phyloP scores from a whole-genome alignment of 208 protist species.

The Acanthamoeba royreba region DNA sequence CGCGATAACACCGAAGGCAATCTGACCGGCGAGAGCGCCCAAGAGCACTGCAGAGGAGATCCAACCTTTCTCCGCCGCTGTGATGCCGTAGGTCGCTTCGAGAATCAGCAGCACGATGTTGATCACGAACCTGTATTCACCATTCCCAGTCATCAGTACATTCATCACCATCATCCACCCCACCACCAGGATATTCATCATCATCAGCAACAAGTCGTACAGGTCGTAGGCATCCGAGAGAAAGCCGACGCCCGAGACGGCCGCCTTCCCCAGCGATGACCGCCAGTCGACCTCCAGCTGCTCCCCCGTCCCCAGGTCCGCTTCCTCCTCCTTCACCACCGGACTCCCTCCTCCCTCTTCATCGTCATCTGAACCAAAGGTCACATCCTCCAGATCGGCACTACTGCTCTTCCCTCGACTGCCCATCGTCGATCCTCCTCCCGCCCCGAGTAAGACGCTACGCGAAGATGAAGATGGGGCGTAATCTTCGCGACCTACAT shows the following conservation, averaged over 20 bases:
- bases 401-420: too few species aligned
- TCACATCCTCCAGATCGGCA: too few species aligned
- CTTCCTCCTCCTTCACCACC: too few species aligned
- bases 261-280: background rate
- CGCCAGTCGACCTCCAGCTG: background rate
- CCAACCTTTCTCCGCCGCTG: background rate
- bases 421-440: too few species aligned
- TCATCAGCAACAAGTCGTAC: background rate
- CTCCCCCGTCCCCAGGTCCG: too few species aligned
- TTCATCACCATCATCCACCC: background rate
- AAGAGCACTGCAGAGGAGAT: constrained; percentile 46
- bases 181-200: too few species aligned
- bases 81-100: background rate
- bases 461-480: too few species aligned
- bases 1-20: constrained; percentile 69
- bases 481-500: too few species aligned
- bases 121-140: constrained; percentile 50
- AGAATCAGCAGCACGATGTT: constrained; percentile 57
- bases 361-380: too few species aligned
- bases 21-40: constrained; percentile 63
- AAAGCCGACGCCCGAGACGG: constrained; percentile 46
- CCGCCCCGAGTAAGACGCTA: too few species aligned
- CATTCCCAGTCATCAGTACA: background rate
- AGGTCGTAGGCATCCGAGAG: constrained; percentile 72
- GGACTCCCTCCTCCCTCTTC: too few species aligned